Evolutionary conservation across 2,329 filamentous ascomycete genomes (phyloP), one percentile per base, ranked within the genome.

Genomic region (Sordariomycetes sp.): DNA sequence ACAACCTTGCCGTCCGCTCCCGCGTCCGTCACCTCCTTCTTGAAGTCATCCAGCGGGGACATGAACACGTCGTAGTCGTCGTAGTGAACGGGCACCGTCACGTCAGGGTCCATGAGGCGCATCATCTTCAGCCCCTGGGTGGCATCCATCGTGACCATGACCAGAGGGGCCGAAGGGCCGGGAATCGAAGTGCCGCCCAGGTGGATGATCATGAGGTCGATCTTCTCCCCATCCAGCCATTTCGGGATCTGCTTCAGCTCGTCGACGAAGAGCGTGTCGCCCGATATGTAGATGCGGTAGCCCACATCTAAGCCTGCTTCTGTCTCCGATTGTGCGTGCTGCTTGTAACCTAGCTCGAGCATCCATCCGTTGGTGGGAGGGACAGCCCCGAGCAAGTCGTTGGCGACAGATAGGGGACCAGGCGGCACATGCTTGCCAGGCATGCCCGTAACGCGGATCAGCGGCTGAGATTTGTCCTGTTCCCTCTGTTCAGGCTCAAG

Each of bases 141-240:
- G 16, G 69, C 76, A 49, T 82, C 76, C 76, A 82, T 82, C 0
- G 76, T 82, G 3, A 81, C 72, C 76, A 81, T 81, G 17, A 81
- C 38, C 39, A 81, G 51, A 29, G 74, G 73, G 49, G 75, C 45
- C 5, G 63, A 61, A 0, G 75, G 72, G 1, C 68, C 64, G 0
- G 77, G 78, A 20, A 83, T 72, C 4, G 74, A 81, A 1, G 76
- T 82, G 3, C 76, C 77, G 15, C 77, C 77, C 0, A 82, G 55
- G 40, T 83, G 78, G 2, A 77, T 62, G 10, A 82, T 61, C 77
- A 82, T 82, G 34, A 82, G 53, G 45, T 82, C 75, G 36, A 82
- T 72, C 21, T 64, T 63, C 32, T 71, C 57, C n/a, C 25, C 25
- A 16, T 28, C 17, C 8, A 28, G 8, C 25, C 25, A 28, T n/a